Evolutionary conservation across 1,139 yeast species (phyloP).

Genomic region (Yamadazyma friedrichii): DNA sequence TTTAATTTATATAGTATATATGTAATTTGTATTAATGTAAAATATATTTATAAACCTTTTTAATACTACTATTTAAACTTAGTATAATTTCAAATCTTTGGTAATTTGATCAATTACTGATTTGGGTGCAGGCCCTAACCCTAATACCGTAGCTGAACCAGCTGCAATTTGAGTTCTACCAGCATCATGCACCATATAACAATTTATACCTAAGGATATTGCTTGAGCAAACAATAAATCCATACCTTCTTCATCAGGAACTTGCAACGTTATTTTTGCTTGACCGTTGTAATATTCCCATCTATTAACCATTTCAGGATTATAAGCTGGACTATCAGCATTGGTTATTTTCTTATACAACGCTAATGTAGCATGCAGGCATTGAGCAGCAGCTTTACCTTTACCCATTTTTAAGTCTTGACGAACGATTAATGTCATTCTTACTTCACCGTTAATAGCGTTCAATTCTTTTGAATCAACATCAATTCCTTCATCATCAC

Average conservation of each 20-base stretch:
- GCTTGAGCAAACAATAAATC: slow-evolving; percentile 80
- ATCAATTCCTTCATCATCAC: slow-evolving; percentile 41
- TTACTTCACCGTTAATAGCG: slow-evolving; percentile 70
- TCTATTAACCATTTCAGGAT: slow-evolving; percentile 58
- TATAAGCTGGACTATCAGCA: slow-evolving; percentile 53
- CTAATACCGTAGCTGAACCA: slow-evolving; percentile 92
- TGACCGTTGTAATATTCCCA: slow-evolving; percentile 85
- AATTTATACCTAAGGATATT: slow-evolving; percentile 72
- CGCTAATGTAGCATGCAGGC: slow-evolving; percentile 96
- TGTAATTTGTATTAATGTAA: not conserved
- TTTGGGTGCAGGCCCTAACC: slow-evolving; percentile 97
- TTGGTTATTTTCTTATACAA: slow-evolving; percentile 71
- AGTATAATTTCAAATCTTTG: slow-evolving; percentile 73
- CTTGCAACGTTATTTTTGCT: slow-evolving; percentile 91
- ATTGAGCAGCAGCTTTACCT: slow-evolving; percentile 97
- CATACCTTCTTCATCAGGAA: slow-evolving; percentile 71
- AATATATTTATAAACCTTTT: not conserved
- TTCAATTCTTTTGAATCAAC: slow-evolving; percentile 59
- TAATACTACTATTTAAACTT: slow-evolving; percentile 16
- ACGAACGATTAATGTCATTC: slow-evolving; percentile 86
- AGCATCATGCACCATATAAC: slow-evolving; percentile 87
- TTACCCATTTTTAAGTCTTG: slow-evolving; percentile 90
- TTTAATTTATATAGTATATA: not conserved
- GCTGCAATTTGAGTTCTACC: slow-evolving; percentile 96
- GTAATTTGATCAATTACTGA: slow-evolving; percentile 77